Conservation (phyloP, 257 asterid species). For the Solanum corneliomulleri region DNA sequence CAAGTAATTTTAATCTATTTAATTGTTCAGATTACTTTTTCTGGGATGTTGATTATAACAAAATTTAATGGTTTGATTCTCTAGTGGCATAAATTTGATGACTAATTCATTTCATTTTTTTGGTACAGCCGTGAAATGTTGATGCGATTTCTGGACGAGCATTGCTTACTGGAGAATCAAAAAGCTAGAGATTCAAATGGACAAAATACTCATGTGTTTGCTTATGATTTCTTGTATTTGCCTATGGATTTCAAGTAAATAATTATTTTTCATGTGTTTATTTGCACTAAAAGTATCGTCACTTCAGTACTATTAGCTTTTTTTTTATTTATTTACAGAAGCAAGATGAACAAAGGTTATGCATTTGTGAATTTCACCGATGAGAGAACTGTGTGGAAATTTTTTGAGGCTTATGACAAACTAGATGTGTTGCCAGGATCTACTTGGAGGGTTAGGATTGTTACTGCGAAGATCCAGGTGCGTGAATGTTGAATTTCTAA, state of each 20-base stretch:
- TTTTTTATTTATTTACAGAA: slow-evolving; percentile 10
- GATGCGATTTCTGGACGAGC: slow-evolving; percentile 22
- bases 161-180: slow-evolving; percentile 27
- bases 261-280: not conserved
- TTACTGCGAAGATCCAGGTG: slow-evolving; percentile 57
- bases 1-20: slow-evolving; percentile 17
- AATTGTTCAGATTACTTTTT: not conserved
- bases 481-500: not conserved
- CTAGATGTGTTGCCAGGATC: slow-evolving; percentile 14
- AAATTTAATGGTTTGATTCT: not conserved
- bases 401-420: slow-evolving; percentile 6
- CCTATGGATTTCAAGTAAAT: slow-evolving; percentile 52
- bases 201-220: not conserved
- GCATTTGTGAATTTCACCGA: slow-evolving; percentile 63
- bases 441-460: slow-evolving; percentile 23
- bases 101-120: not conserved
- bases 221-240: slow-evolving; percentile 56
- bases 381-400: slow-evolving; percentile 24
- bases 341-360: slow-evolving; percentile 36
- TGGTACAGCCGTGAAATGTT: slow-evolving; percentile 27
- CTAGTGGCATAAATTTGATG: not conserved
- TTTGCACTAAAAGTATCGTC: no score
- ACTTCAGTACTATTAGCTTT: not conserved
- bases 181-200: not conserved
- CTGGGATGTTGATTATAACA: not conserved